Percentiles rank a stretch among this genome's conserved stretches.
Conservation (phyloP, 441 rosid genomes). For the Euphorbia schlechtendalii region DNA sequence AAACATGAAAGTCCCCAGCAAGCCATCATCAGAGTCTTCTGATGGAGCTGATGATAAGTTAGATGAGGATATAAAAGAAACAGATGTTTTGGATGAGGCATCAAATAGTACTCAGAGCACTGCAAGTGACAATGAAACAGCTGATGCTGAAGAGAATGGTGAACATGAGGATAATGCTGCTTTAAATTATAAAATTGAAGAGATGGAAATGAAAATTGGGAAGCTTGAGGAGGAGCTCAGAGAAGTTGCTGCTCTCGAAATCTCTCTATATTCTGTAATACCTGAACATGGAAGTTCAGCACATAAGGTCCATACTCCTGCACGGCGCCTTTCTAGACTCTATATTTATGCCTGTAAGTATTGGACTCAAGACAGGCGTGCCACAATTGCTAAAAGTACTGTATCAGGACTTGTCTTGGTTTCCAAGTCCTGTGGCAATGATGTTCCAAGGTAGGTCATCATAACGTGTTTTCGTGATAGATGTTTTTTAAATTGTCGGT, state of each 20-base stretch:
- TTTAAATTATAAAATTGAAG: slow-evolving; percentile 42
- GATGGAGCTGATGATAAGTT: slow-evolving; percentile 39
- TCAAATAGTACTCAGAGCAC: slow-evolving; percentile 35
- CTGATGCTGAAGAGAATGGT: slow-evolving; percentile 44
- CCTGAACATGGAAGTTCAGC: slow-evolving; percentile 85
- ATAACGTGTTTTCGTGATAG: no score
- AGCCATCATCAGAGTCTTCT: slow-evolving; percentile 28
- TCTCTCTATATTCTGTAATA: slow-evolving; percentile 68
- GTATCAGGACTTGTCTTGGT: slow-evolving; percentile 69
- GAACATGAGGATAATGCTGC: slow-evolving; percentile 36
- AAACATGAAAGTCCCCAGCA: slow-evolving; percentile 23
- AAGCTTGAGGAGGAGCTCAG: slow-evolving; percentile 82
- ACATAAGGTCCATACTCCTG: slow-evolving; percentile 82
- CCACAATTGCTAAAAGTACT: slow-evolving; percentile 58
- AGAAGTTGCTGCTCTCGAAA: slow-evolving; percentile 87
- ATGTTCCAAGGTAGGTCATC: slow-evolving; percentile 61
- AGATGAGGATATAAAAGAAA: slow-evolving; percentile 45
- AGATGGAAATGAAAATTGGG: slow-evolving; percentile 64
- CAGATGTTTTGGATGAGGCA: slow-evolving; percentile 48
- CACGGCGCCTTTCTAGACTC: slow-evolving; percentile 73
- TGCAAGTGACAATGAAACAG: no score
- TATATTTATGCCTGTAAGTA: slow-evolving; percentile 72
- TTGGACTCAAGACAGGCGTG: slow-evolving; percentile 55
- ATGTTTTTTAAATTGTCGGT: no score
- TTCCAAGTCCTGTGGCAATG: slow-evolving; percentile 74